Percentiles rank a stretch among this genome's conserved stretches.
Evolutionary conservation across 2,329 filamentous ascomycete species (phyloP).

Genomic region (Thielaviopsis punctulata): DNA sequence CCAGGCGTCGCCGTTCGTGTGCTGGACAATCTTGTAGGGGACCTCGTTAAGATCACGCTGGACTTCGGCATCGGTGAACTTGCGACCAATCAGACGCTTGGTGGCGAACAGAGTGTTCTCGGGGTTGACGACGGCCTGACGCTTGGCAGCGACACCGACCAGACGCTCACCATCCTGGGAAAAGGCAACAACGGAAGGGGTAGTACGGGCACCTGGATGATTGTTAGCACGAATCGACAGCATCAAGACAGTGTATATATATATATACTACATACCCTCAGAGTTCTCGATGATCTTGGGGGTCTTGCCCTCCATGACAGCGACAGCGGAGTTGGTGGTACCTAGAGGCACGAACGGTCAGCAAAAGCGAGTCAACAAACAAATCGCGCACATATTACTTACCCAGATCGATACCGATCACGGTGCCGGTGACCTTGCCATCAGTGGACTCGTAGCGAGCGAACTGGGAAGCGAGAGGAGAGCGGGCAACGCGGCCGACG

Average conservation of each 20-base stretch:
- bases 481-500: slow-evolving; percentile 43
- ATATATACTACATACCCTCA: slow-evolving; percentile 48
- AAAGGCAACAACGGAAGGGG: slow-evolving; percentile 48
- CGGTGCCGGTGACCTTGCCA: slow-evolving; percentile 80
- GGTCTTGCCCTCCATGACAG: slow-evolving; percentile 90
- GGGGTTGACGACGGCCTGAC: slow-evolving; percentile 74
- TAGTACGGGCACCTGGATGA: slow-evolving; percentile 45
- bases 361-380: background rate
- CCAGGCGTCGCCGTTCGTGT: slow-evolving; percentile 48
- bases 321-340: slow-evolving; percentile 95
- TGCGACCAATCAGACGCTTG: slow-evolving; percentile 76
- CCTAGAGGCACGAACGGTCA: slow-evolving; percentile 25
- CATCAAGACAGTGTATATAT: background rate
- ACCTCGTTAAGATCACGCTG: slow-evolving; percentile 95
- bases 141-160: slow-evolving; percentile 94
- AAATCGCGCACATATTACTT: slow-evolving; percentile 22
- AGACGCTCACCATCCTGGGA: slow-evolving; percentile 94
- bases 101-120: slow-evolving; percentile 61
- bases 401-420: slow-evolving; percentile 97
- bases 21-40: slow-evolving; percentile 84
- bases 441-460: slow-evolving; percentile 64
- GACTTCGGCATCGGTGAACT: slow-evolving; percentile 68
- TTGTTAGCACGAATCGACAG: background rate
- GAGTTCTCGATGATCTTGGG: slow-evolving; percentile 97
- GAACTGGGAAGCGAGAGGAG: slow-evolving; percentile 56